phyloP scores from a whole-genome alignment of 805 yeast genomes.

The Clavispora vitiphila region DNA sequence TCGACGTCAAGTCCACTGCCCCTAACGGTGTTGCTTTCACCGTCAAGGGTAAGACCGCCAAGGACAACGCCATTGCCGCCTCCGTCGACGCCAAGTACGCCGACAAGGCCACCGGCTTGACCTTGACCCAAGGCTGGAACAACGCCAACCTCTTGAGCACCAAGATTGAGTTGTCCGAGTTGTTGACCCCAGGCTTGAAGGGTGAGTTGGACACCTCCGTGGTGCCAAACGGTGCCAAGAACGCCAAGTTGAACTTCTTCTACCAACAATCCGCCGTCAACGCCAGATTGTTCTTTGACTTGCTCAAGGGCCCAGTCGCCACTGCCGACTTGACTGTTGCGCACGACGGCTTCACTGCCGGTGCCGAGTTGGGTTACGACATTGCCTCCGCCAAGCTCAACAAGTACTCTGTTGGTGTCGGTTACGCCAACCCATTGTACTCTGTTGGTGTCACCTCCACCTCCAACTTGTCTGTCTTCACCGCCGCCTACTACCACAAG shows the following conservation, averaged over 20 bases:
- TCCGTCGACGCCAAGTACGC: slow-evolving; percentile 86
- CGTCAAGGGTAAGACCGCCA: slow-evolving; percentile 83
- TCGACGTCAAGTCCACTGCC: slow-evolving; percentile 88
- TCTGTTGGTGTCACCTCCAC: slow-evolving; percentile 80
- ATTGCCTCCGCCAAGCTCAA: slow-evolving; percentile 88
- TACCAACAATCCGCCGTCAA: slow-evolving; percentile 90
- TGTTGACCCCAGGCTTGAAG: slow-evolving; percentile 91
- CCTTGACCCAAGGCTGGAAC: slow-evolving; percentile 97
- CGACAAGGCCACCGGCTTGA: slow-evolving; percentile 88
- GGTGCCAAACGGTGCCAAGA: slow-evolving; percentile 79
- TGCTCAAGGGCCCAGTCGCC: slow-evolving; percentile 92
- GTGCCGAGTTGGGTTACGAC: slow-evolving; percentile 97
- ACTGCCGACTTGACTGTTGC: slow-evolving; percentile 93
- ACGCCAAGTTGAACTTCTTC: slow-evolving; percentile 84
- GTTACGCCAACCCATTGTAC: slow-evolving; percentile 86
- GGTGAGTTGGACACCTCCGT: slow-evolving; percentile 85
- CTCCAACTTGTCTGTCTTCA: slow-evolving; percentile 80
- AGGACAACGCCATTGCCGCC: slow-evolving; percentile 80
- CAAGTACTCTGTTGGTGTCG: slow-evolving; percentile 89
- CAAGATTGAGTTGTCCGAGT: slow-evolving; percentile 87
- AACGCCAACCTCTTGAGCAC: slow-evolving; percentile 88
- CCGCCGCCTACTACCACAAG: slow-evolving; percentile 96
- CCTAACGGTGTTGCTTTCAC: slow-evolving; percentile 96
- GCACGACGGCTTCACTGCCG: slow-evolving; percentile 94
- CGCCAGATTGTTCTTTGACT: slow-evolving; percentile 92